Evolutionary conservation across 176 grass and related monocot species (phyloP).

Genomic region (Eleusine coracana): DNA sequence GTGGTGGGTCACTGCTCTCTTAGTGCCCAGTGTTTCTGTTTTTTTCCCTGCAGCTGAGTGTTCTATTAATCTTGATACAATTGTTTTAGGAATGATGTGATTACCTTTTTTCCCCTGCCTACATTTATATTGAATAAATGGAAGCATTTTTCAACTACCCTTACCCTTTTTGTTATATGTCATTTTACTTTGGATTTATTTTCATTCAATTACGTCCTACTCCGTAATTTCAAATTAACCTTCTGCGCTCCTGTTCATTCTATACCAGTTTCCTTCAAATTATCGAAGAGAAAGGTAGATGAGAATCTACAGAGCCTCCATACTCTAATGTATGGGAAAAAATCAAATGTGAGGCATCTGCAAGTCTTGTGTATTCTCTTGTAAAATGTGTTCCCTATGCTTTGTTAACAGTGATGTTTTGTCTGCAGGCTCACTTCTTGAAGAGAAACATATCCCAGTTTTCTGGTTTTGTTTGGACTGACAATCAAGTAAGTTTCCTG

Average conservation of each 20-base stretch:
- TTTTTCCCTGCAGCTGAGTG: background rate
- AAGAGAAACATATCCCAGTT: slow-evolving; percentile 94
- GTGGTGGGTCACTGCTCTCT: no score
- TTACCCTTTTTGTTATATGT: background rate
- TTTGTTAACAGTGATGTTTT: slow-evolving; percentile 36
- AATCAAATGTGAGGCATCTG: slow-evolving; percentile 61
- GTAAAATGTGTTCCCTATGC: slow-evolving; percentile 9
- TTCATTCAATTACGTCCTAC: background rate
- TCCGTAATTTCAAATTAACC: slow-evolving; percentile 5
- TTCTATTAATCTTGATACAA: background rate
- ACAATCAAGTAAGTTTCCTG: slow-evolving; percentile 64
- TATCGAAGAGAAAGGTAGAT: slow-evolving; percentile 83
- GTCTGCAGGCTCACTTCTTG: slow-evolving; percentile 65
- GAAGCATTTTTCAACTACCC: background rate
- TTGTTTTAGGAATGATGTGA: background rate
- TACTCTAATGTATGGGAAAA: slow-evolving; percentile 75
- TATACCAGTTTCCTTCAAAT: slow-evolving; percentile 87
- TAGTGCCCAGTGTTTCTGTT: no score
- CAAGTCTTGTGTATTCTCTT: background rate
- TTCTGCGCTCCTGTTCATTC: slow-evolving; percentile 28
- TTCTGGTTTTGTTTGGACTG: slow-evolving; percentile 94
- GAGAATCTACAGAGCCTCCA: slow-evolving; percentile 88
- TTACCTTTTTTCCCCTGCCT: background rate
- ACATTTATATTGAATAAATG: background rate
- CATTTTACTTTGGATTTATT: background rate